Evolutionary conservation across 2,329 filamentous ascomycete species (phyloP).

Genomic region (Ramichloridium luteum): DNA sequence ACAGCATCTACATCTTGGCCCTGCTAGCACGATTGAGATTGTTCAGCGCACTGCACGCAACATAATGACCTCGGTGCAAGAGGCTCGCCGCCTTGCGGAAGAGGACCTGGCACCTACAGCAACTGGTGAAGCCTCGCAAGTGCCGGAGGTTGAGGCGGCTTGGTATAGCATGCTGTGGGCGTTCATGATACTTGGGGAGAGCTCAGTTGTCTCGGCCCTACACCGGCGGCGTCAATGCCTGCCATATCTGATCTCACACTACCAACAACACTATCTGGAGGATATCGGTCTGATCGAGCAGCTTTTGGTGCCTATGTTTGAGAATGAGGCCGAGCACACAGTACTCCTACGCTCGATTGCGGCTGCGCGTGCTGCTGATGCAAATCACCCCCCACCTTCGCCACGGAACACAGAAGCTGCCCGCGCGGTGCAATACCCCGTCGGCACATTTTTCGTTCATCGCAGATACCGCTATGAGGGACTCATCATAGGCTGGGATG

Average conservation of each 20-base stretch:
- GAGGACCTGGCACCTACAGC: too few species aligned
- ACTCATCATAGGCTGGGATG: conserved; percentile 80
- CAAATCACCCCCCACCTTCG: conserved; percentile 36
- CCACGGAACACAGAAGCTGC: conserved; percentile 4
- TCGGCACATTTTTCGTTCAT: conserved; percentile 80
- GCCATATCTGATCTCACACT: conserved; percentile 51
- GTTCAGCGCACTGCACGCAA: conserved; percentile 68
- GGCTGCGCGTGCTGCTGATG: conserved; percentile 44
- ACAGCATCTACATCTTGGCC: conserved; percentile 41
- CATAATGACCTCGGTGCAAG: conserved; percentile 60
- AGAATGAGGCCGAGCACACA: conserved; percentile 38
- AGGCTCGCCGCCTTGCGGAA: conserved; percentile 25
- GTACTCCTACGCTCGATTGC: conserved; percentile 42
- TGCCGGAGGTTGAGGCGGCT: conserved; percentile 44
- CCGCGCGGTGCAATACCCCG: conserved; percentile 46
- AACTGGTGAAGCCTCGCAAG: conserved; percentile 26
- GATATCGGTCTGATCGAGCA: conserved; percentile 60
- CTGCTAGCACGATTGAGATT: conserved; percentile 54
- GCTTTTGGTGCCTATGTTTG: conserved; percentile 52
- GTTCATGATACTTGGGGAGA: conserved; percentile 32
- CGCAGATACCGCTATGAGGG: conserved; percentile 66
- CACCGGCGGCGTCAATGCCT: conserved; percentile 44
- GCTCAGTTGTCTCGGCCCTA: conserved; percentile 13
- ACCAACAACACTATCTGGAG: conserved; percentile 54
- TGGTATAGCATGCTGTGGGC: conserved; percentile 68